phyloP scores from a whole-genome alignment of 768 basidiomycete genomes.

The Mycena sanguinolenta region DNA sequence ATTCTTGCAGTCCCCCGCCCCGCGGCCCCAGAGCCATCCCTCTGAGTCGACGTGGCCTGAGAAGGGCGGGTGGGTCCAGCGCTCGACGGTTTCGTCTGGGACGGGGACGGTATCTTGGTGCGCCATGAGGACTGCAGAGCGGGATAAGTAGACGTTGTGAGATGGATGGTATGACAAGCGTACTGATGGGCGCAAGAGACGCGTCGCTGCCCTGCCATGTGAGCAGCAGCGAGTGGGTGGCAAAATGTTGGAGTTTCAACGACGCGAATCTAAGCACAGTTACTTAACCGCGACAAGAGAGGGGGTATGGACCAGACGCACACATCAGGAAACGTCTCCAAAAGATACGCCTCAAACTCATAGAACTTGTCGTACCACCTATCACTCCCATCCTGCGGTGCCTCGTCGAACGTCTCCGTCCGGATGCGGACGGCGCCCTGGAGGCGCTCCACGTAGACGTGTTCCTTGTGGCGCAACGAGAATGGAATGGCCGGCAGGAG shows the following conservation, averaged over 20 bases:
- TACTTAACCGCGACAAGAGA: too few relatives aligned
- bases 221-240: slow-evolving; percentile 69
- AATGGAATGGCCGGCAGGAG: background rate
- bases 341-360: slow-evolving; percentile 53
- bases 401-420: slow-evolving; percentile 62
- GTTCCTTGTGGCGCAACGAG: background rate
- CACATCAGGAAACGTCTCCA: slow-evolving; percentile 63
- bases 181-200: slow-evolving; percentile 59
- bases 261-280: slow-evolving; percentile 23
- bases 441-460: slow-evolving; percentile 38
- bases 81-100: slow-evolving; percentile 52
- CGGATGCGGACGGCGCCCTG: slow-evolving; percentile 43
- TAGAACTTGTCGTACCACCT: slow-evolving; percentile 54
- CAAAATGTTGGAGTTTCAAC: slow-evolving; percentile 52
- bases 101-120: slow-evolving; percentile 58
- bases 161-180: slow-evolving; percentile 32
- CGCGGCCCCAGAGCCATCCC: slow-evolving; percentile 64
- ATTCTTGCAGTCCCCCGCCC: slow-evolving; percentile 51
- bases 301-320: slow-evolving; percentile 43
- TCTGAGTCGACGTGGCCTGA: slow-evolving; percentile 55
- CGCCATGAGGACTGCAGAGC: slow-evolving; percentile 12
- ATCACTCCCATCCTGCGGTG: slow-evolving; percentile 58
- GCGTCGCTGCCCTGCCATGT: slow-evolving; percentile 66
- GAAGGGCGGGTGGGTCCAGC: slow-evolving; percentile 64
- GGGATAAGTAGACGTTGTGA: background rate